Conservation (phyloP, 2,329 filamentous ascomycete genomes). For the Cladophialophora yegresii region DNA sequence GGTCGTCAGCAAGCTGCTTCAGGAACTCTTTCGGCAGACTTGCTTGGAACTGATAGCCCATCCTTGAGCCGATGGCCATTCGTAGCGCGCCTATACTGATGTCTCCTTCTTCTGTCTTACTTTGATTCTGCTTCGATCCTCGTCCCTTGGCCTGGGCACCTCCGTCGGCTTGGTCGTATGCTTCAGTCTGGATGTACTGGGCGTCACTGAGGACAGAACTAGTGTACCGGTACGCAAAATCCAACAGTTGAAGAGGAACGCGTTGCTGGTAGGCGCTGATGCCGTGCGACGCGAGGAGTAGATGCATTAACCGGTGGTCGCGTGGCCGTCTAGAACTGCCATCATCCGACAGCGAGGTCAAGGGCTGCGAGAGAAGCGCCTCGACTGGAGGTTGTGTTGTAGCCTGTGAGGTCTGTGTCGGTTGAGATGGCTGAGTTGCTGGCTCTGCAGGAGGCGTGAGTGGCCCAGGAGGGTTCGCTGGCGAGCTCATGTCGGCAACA, state of each 20-base stretch:
- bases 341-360: conserved; percentile 50
- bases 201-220: conserved; percentile 56
- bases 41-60: conserved; percentile 60
- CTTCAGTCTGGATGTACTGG: conserved; percentile 54
- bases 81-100: conserved; percentile 61
- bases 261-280: conserved; percentile 55
- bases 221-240: conserved; percentile 58
- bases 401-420: conserved; percentile 26
- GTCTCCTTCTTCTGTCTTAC: conserved; percentile 49
- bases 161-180: conserved; percentile 49
- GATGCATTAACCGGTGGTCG: conserved; percentile 54
- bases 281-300: conserved; percentile 53
- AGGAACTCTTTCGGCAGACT: conserved; percentile 64
- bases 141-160: conserved; percentile 39
- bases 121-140: conserved; percentile 42
- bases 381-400: conserved; percentile 30
- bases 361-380: conserved; percentile 43
- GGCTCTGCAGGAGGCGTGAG: conserved; percentile 49
- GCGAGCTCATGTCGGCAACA: conserved; percentile 28
- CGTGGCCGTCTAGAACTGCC: conserved; percentile 52
- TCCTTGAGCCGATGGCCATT: conserved; percentile 61
- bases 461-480: conserved; percentile 38
- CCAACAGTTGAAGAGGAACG: conserved; percentile 55
- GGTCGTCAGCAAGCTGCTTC: conserved; percentile 58
- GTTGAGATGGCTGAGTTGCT: conserved; percentile 37